These are phyloP conservation scores for Hymenoscyphus linearis DNA, from an alignment of 2,329 filamentous ascomycete species.

Conservation along the genomic window DNA sequence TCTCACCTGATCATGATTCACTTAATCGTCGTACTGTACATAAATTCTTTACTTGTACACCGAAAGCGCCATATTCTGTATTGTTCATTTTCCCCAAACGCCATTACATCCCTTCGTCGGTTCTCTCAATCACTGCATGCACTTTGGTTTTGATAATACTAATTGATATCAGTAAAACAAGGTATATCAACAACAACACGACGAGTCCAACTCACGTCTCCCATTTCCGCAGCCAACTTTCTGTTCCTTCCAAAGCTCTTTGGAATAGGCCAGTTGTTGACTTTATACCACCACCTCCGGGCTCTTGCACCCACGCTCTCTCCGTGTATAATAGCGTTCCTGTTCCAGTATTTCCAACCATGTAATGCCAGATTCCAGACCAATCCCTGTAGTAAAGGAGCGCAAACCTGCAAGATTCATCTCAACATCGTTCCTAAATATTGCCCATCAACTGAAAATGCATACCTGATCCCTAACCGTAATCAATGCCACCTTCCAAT, in stretches of 20 bases:
- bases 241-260: constrained; percentile 20
- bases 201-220: constrained; percentile 34
- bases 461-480: constrained; percentile 82
- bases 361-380: constrained; percentile 80
- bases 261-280: constrained; percentile 84
- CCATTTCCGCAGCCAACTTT: constrained; percentile 36
- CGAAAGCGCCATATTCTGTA: not conserved
- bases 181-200: constrained; percentile 1
- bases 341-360: constrained; percentile 90
- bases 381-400: constrained; percentile 82
- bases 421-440: not conserved
- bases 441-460: not conserved
- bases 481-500: constrained; percentile 75
- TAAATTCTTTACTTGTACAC: not conserved
- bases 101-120: not conserved
- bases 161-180: constrained; percentile 26
- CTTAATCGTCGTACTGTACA: not conserved
- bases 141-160: constrained; percentile 28
- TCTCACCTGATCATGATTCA: not conserved
- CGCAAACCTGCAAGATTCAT: constrained; percentile 26
- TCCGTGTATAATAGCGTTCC: constrained; percentile 69
- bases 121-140: constrained; percentile 18
- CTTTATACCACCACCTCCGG: constrained; percentile 89
- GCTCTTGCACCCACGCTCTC: constrained; percentile 70
- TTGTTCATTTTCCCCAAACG: not conserved